Percentiles rank a stretch among this genome's conserved stretches.
These are phyloP conservation scores for Cladosporium sp. DNA, from an alignment of 2,329 filamentous ascomycete species.

Conservation along the genomic window DNA sequence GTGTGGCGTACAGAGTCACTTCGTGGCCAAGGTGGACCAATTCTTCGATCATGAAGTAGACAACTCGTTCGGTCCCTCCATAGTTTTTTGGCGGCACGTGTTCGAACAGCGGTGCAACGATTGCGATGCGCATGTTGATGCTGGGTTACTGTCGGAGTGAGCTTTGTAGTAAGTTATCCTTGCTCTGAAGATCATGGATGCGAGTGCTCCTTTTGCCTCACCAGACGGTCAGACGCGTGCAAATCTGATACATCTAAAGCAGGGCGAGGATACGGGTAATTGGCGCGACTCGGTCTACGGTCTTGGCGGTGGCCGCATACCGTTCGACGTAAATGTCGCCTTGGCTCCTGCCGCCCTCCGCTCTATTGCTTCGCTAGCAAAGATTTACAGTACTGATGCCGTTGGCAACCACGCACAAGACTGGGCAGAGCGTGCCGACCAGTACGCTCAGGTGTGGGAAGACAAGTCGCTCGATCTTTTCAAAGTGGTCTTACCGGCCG, in stretches of 20 bases:
- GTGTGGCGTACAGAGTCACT: no score
- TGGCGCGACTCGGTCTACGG: background rate
- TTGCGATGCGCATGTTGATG: background rate
- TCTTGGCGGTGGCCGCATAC: background rate
- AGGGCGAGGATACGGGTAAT: background rate
- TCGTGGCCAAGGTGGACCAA: no score
- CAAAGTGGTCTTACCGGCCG: background rate
- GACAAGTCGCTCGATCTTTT: background rate
- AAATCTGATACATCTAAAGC: background rate
- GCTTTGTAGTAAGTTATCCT: background rate
- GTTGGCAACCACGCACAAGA: no score
- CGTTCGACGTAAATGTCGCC: background rate
- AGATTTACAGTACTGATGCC: background rate
- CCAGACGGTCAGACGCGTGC: background rate
- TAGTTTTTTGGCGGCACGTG: background rate
- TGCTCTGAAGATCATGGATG: background rate
- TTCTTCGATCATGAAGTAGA: no score
- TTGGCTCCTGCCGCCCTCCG: background rate
- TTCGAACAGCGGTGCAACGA: background rate
- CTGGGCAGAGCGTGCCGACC: background rate
- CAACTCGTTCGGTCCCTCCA: no score
- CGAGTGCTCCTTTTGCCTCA: background rate
- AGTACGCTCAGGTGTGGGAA: background rate
- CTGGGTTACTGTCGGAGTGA: constrained; percentile 15
- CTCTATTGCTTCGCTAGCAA: background rate